These are phyloP conservation scores for Fusarium tupiense DNA, from an alignment of 2,329 filamentous ascomycete genomes.

Conservation along the genomic window DNA sequence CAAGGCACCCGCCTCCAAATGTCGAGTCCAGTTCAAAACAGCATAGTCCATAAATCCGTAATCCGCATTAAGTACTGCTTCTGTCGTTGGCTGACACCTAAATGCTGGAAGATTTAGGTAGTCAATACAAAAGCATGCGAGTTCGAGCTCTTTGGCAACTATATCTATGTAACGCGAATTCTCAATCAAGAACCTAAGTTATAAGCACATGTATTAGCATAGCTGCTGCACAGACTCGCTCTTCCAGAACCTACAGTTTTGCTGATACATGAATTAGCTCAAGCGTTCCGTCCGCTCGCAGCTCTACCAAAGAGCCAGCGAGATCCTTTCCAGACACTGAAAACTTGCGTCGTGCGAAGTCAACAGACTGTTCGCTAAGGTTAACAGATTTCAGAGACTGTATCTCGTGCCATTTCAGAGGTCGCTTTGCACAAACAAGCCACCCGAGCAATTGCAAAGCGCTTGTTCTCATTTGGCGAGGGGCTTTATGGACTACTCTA, in stretches of 20 bases:
- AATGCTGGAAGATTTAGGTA: neutral
- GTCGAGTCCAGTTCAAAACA: neutral
- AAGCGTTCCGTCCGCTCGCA: fast-evolving
- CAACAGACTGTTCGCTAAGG: fast-evolving
- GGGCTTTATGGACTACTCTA: fast-evolving
- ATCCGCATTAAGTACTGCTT: fast-evolving
- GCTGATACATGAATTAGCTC: neutral
- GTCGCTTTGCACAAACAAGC: neutral
- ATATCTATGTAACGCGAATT: neutral
- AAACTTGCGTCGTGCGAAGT: neutral
- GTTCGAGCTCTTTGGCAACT: neutral
- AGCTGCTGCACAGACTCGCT: fast-evolving
- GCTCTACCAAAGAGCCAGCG: neutral
- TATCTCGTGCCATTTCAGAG: neutral
- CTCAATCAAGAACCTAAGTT: neutral
- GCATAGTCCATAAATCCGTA: neutral
- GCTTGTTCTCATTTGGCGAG: fast-evolving
- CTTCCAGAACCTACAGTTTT: fast-evolving
- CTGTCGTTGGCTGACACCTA: fast-evolving
- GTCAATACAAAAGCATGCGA: neutral
- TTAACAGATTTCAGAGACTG: fast-evolving
- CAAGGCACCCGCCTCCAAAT: fast-evolving
- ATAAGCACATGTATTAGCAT: fast-evolving
- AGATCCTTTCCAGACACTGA: neutral
- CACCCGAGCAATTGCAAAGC: neutral